Evolutionary conservation across 169 alveolate genomes (phyloP), one percentile per base, ranked within the genome.

Genomic region (Theileria equi): DNA sequence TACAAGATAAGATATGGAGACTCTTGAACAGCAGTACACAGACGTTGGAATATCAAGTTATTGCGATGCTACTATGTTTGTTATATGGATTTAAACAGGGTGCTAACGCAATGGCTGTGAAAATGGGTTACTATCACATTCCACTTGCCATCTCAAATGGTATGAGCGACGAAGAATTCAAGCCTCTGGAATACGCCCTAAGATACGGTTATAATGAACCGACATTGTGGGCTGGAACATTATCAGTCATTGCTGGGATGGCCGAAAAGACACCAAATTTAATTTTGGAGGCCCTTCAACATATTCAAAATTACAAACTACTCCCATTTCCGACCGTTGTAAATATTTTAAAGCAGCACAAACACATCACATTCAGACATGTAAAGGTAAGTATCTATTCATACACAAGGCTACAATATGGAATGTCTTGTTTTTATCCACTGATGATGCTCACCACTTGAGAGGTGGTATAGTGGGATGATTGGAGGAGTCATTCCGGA

Each of bases 181-280:
- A 64, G 57, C 59, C 63, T 34, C 38, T 73, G 31, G 67, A 63
- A 13, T 67, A 73, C 66, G 77, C 72, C 10, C 47, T 62, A n/a
- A 62, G 66, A 49, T 73, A 73, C 54, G 83, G 83, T 8, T 73
- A 61, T 47, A 73, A 73, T 49, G 83, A 73, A 52, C 83, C 83
- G 11, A 73, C 72, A 7, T 44, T 73, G 2, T 73, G 72, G 74
- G 61, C 63, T 13, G 72, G 72, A 25, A 62, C 58, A 8, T 23
- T 70, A 7, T n/a, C 48, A 64, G 23, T 47, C 60, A 11, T 28
- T 70, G 47, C 57, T 70, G 16, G n/a, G 59, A 23, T 60, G 31
- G 21, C 16, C 13, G 13, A 36, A 36, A 10, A 13, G 45, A 36
- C 45, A 36, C 13, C 19, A 36, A 36, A 11, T 11, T 10, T 36